A percentile compares a stretch with the other conserved stretches of the same genome.
phyloP scores from a whole-genome alignment of 495 filamentous ascomycete genomes.

The Melanomma pulvis-pyrius region DNA sequence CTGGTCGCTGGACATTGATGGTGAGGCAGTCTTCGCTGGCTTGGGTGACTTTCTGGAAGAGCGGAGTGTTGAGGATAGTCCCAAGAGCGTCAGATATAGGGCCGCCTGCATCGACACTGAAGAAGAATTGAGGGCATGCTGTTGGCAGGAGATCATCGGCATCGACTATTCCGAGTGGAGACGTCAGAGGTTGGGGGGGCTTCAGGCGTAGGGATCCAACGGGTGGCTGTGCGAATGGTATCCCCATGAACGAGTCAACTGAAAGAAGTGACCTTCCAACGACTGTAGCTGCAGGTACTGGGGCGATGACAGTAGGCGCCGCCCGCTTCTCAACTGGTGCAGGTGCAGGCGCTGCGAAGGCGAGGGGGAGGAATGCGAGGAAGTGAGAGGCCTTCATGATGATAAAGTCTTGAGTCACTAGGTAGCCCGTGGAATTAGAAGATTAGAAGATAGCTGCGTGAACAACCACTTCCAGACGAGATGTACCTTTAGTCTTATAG shows the following conservation, averaged over 20 bases:
- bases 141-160: constrained; percentile 29
- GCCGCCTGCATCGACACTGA: constrained; percentile 50
- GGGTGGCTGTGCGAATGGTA: constrained; percentile 67
- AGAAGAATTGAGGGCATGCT: constrained; percentile 50
- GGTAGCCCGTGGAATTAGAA: background rate
- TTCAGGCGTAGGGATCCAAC: constrained; percentile 61
- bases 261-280: constrained; percentile 20
- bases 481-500: background rate
- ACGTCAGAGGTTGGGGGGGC: constrained; percentile 57
- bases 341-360: constrained; percentile 28
- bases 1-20: constrained; percentile 63
- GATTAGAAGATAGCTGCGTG: background rate
- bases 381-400: constrained; percentile 31
- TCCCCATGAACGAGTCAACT: constrained; percentile 57
- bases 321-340: constrained; percentile 24
- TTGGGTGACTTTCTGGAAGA: constrained; percentile 54
- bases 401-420: background rate
- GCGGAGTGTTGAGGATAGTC: constrained; percentile 56
- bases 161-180: constrained; percentile 40
- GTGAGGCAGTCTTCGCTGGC: constrained; percentile 65
- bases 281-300: constrained; percentile 36
- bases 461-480: background rate
- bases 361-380: constrained; percentile 25
- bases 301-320: constrained; percentile 31
- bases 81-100: constrained; percentile 53